Evolutionary conservation across 2,329 filamentous ascomycete species (phyloP).

Genomic region (Talaromyces sp.): DNA sequence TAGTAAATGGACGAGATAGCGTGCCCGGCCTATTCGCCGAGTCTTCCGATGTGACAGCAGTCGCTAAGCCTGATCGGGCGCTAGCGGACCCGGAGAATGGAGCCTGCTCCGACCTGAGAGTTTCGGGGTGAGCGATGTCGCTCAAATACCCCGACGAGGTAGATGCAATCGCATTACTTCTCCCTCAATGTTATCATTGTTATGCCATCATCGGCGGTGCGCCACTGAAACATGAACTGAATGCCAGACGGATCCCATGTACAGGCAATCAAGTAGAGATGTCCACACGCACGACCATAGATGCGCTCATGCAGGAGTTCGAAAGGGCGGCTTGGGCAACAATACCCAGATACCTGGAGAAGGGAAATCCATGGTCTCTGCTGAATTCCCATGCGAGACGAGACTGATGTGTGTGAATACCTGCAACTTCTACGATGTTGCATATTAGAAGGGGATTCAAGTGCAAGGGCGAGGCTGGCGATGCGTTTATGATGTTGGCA

Average conservation of each 20-base stretch:
- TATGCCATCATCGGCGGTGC: too few relatives aligned
- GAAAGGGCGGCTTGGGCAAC: background rate
- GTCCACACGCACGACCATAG: background rate
- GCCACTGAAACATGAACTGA: background rate
- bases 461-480: too few relatives aligned
- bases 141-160: too few relatives aligned
- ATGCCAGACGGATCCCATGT: background rate
- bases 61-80: background rate
- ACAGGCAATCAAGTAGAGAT: background rate
- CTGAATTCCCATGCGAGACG: too few relatives aligned
- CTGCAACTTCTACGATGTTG: too few relatives aligned
- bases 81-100: constrained; percentile 4
- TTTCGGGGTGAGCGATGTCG: background rate
- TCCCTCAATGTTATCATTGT: too few relatives aligned
- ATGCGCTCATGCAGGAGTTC: background rate
- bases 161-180: too few relatives aligned
- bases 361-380: too few relatives aligned
- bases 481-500: background rate
- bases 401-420: too few relatives aligned
- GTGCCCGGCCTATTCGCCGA: constrained; percentile 10
- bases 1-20: background rate
- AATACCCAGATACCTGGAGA: too few relatives aligned
- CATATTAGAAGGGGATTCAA: too few relatives aligned
- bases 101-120: background rate
- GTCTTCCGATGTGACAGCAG: constrained; percentile 3